These are phyloP conservation scores for Exidia glandulosa DNA, from an alignment of 768 basidiomycete species.

Conservation along the genomic window DNA sequence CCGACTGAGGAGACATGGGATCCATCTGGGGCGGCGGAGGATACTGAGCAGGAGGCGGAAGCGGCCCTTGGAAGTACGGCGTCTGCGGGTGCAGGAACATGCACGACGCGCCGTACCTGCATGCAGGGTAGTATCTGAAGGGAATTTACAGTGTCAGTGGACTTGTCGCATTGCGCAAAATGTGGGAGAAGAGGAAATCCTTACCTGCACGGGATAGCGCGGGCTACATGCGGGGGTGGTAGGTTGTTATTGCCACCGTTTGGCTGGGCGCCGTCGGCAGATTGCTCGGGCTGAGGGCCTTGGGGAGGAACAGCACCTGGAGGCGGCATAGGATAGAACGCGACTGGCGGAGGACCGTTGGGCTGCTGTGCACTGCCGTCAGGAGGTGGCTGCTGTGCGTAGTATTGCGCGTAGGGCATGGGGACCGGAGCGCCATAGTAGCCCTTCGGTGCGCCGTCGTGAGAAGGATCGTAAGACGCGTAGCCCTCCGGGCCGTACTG, in stretches of 20 bases:
- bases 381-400: slow-evolving; percentile 27
- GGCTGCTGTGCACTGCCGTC: slow-evolving; percentile 17
- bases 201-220: slow-evolving; percentile 64
- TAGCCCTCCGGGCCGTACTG: not conserved
- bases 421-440: not conserved
- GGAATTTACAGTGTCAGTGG: not conserved
- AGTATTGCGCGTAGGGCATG: not conserved
- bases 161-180: not conserved
- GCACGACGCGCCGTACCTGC: slow-evolving; percentile 75
- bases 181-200: slow-evolving; percentile 1
- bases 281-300: not conserved
- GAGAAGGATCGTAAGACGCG: slow-evolving; percentile 16
- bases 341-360: not conserved
- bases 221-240: slow-evolving; percentile 76
- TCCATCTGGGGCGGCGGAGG: slow-evolving; percentile 46
- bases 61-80: slow-evolving; percentile 53
- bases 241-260: slow-evolving; percentile 41
- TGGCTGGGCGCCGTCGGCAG: slow-evolving; percentile 9
- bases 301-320: slow-evolving; percentile 35
- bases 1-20: slow-evolving; percentile 39
- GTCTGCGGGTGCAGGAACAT: slow-evolving; percentile 72
- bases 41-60: slow-evolving; percentile 58
- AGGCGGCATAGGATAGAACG: not conserved
- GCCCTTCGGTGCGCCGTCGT: not conserved
- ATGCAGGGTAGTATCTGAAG: slow-evolving; percentile 68